These are phyloP conservation scores for Phytophthora parvispora DNA, from an alignment of 352 stramenopile genomes.

Conservation along the genomic window DNA sequence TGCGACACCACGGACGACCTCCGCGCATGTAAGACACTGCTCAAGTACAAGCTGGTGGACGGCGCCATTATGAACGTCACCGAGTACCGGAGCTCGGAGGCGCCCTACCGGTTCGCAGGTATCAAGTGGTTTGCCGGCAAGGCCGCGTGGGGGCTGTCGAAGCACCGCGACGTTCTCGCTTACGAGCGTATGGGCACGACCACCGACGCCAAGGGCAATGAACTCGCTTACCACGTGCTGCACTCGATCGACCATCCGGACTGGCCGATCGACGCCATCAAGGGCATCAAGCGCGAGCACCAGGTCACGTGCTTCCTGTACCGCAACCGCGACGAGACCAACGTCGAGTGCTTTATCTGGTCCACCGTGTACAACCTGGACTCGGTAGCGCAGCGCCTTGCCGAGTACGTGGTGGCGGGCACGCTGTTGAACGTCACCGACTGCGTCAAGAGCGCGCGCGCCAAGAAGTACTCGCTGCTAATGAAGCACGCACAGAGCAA, in stretches of 20 bases:
- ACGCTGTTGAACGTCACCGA: constrained; percentile 45
- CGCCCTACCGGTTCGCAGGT: constrained; percentile 53
- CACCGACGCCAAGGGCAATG: constrained; percentile 52
- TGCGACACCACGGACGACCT: constrained; percentile 56
- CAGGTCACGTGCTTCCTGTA: constrained; percentile 65
- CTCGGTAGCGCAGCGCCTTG: constrained; percentile 44
- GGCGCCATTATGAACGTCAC: constrained; percentile 57
- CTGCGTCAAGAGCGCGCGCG: constrained; percentile 45
- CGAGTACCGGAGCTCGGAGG: constrained; percentile 34
- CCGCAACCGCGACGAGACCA: constrained; percentile 33
- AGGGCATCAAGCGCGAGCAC: constrained; percentile 56
- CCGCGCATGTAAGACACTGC: constrained; percentile 45
- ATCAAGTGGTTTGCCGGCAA: constrained; percentile 61
- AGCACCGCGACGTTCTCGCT: constrained; percentile 51
- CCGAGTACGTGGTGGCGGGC: constrained; percentile 55
- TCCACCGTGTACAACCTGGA: constrained; percentile 55
- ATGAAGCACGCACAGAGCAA: constrained; percentile 43
- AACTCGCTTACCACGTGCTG: constrained; percentile 61
- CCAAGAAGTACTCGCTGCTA: constrained; percentile 52
- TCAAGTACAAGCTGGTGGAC: constrained; percentile 56
- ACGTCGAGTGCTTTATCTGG: constrained; percentile 55
- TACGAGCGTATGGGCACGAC: constrained; percentile 69
- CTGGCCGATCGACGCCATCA: constrained; percentile 53
- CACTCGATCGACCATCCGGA: constrained; percentile 70
- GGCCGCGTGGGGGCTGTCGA: constrained; percentile 46